Conservation (phyloP, 345 rosid genomes). For the Pugionium dolabratum region DNA sequence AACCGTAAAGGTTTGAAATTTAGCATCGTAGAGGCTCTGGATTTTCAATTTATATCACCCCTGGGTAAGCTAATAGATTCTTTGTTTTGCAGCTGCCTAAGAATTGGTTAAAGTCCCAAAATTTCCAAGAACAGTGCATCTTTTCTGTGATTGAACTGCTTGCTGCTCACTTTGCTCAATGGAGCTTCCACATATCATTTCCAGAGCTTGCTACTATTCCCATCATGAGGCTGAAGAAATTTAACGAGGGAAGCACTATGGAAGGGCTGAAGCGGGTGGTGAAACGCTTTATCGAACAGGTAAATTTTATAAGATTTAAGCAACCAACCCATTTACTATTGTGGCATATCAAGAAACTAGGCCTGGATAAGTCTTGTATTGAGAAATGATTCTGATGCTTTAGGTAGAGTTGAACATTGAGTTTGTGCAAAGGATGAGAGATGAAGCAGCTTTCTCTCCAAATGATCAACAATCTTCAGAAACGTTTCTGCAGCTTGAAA, state of each 20-base stretch:
- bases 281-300: constrained; percentile 85
- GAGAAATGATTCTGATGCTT: constrained; percentile 10
- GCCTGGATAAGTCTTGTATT: constrained; percentile 12
- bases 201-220: constrained; percentile 91
- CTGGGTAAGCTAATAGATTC: constrained; percentile 9
- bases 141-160: constrained; percentile 69
- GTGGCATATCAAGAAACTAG: background rate
- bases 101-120: constrained; percentile 78
- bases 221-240: constrained; percentile 62
- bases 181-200: constrained; percentile 89
- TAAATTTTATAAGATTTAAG: constrained; percentile 24
- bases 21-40: background rate
- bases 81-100: constrained; percentile 71
- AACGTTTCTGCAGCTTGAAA: constrained; percentile 81
- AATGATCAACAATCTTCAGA: constrained; percentile 73
- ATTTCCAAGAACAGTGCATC: constrained; percentile 75
- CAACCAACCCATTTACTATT: background rate
- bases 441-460: constrained; percentile 81
- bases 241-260: constrained; percentile 52
- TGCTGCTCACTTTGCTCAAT: constrained; percentile 71
- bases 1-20: constrained; percentile 59
- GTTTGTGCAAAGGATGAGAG: constrained; percentile 76
- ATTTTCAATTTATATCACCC: constrained; percentile 5
- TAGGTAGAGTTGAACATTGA: constrained; percentile 79
- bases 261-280: constrained; percentile 62